Evolutionary conservation across 1,284 basidiomycete species (phyloP), one percentile per base, ranked within the genome.

Genomic region (Trichosporon sp.): DNA sequence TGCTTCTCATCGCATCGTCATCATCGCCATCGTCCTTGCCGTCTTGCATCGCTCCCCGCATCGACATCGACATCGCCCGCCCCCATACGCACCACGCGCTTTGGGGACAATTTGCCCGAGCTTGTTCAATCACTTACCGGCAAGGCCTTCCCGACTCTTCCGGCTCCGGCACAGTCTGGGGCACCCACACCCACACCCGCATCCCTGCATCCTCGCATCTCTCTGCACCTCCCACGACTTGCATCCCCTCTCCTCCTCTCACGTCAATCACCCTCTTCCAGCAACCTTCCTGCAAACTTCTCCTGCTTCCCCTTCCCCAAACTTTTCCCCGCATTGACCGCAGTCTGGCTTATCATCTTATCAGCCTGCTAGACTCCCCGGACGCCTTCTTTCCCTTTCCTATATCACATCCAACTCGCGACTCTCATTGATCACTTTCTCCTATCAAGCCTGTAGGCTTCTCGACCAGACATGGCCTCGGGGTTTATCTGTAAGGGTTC

Each of bases 331-430:
- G 18, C 56, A 60, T 23, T 32, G 29, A 60, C 56, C 56, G 27
- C 56, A 60, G 56, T 31, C 56, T n/a, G 29, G 56, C 56, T 60
- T 60, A 32, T 60, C 29, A 60, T 31, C 56, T 60, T 60, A 60
- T 60, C 56, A 21, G 56, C 47, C 56, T 32, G 56, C 56, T 32
- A 60, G 56, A 29, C 18, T 58, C 18, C 56, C 56, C 56, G 27
- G 8, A 60, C 56, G 29, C 56, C 27, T 32, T 60, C 56, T 18
- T 31, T 31, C 29, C 56, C 15, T 60, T 21, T 60, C 56, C 27
- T 18, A 60, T 29, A 21, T 60, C 18, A 60, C 56, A 31, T 60
- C 56, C 29, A 12, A 60, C 27, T 31, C 27, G 15, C 27, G 27
- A 31, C 56, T 60, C 56, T 31, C 56, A 60, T 60, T 60, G 56